phyloP scores from a whole-genome alignment of 1,139 yeast species.

The Hansenula lynferdii region DNA sequence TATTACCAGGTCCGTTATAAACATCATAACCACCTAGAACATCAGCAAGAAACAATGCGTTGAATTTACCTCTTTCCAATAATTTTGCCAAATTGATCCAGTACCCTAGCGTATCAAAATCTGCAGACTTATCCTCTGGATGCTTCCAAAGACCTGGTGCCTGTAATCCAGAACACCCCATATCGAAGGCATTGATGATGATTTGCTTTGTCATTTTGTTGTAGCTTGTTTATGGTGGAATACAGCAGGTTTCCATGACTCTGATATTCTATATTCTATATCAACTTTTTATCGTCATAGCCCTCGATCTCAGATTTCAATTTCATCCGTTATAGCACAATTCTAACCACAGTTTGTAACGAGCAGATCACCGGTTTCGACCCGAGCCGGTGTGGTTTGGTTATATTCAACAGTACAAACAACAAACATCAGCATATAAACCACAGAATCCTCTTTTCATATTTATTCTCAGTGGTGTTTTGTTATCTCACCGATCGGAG shows the following conservation, averaged over 20 bases:
- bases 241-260: neutral
- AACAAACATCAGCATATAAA: too few species aligned
- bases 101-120: conserved; percentile 33
- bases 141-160: conserved; percentile 34
- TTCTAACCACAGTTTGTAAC: too few species aligned
- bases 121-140: conserved; percentile 30
- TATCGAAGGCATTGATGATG: conserved; percentile 35
- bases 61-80: conserved; percentile 39
- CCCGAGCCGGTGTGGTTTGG: too few species aligned
- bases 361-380: too few species aligned
- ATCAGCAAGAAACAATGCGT: conserved; percentile 41
- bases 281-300: neutral
- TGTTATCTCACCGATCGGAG: too few species aligned
- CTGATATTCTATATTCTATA: neutral
- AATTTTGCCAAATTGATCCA: conserved; percentile 37
- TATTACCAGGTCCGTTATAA: conserved; percentile 30
- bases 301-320: too few species aligned
- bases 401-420: too few species aligned
- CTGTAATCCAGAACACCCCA: conserved; percentile 34
- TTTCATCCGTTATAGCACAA: too few species aligned
- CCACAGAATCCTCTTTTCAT: too few species aligned
- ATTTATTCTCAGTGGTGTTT: too few species aligned
- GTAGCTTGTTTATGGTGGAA: neutral
- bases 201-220: conserved; percentile 14
- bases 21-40: conserved; percentile 39